Base-by-base conservation (phyloP, 2,329 filamentous ascomycete species). In the Fusarium musae region DNA sequence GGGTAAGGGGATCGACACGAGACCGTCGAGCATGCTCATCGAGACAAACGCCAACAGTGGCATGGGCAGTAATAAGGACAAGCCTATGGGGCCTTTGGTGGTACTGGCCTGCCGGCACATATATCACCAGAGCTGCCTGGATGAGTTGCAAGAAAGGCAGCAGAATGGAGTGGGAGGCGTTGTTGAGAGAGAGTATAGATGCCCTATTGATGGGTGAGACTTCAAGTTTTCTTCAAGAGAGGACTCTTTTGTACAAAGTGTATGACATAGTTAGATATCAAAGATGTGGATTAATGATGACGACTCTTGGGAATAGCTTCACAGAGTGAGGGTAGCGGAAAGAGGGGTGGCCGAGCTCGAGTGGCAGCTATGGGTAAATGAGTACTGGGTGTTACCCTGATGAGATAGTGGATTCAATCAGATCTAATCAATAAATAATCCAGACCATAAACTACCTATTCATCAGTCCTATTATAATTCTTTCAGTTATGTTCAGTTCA, bases 81-180 rank as follows among this genome's bases (percentile, higher is more conserved):
- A 87, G 53, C 83, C 87, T n/a, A 85, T 92, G 23, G 92, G 90
- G 13, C 87, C 90, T 47, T 80, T 93, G 59, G 89, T 93, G 15
- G 87, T 93, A 54, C 83, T 93, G 76, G 91, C 91, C 28, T 93
- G 92, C 79, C 86, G 91, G 62, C 92, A 93, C 80, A 89, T 93
- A 23, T 93, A 92, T 76, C 92, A 93, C 82, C 87, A 90, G 79
- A 85, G 83, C 32, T 95, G 92, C 78, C 83, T 93, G 43, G 93
- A 96, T 78, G 87, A 89, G 66, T 80, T 92, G 73, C 89, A 90
- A 75, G 86, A 86, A 39, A 85, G 87, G 69, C 84, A 85, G 63
- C 87, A 86, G 74, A 83, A 82, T 72, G 85, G 83, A 63, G 87
- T 83, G 67, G 82, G 83, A 68, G 82, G 86, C 12, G 82, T 83